Evolutionary conservation across 345 rosid species (phyloP).

Genomic region (Populus alba): DNA sequence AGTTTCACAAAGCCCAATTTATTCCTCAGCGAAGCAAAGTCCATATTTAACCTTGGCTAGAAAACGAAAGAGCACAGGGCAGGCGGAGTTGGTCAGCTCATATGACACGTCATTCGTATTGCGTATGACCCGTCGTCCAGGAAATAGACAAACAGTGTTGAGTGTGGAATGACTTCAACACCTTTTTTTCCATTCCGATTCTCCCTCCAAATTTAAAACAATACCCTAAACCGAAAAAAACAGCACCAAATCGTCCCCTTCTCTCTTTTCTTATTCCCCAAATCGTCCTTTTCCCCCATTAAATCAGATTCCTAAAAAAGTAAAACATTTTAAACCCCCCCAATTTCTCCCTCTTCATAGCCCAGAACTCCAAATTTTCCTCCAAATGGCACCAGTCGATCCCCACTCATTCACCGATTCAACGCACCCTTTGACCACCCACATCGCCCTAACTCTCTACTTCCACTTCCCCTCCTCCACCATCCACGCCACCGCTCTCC

Average conservation of each 20-base stretch:
- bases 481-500: conserved; percentile 74
- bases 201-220: conserved; percentile 10
- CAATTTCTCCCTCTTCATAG: neutral
- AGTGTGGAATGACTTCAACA: too few relatives aligned
- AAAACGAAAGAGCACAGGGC: too few relatives aligned
- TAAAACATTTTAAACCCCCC: neutral
- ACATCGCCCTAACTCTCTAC: conserved; percentile 66
- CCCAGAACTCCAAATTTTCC: neutral
- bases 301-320: neutral
- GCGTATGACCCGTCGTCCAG: neutral
- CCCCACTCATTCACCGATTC: conserved; percentile 88
- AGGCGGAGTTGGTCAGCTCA: neutral
- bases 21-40: too few relatives aligned
- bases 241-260: neutral
- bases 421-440: conserved; percentile 61
- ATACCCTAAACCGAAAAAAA: neutral
- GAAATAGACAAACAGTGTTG: neutral
- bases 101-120: neutral
- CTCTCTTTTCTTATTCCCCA: neutral
- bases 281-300: neutral
- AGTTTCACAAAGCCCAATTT: too few relatives aligned
- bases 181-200: neutral
- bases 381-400: conserved; percentile 67
- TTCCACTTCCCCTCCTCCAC: conserved; percentile 66
- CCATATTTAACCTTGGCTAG: too few relatives aligned